phyloP scores from a whole-genome alignment of 805 yeast genomes.

The Wickerhamiella vanderwaltii region DNA sequence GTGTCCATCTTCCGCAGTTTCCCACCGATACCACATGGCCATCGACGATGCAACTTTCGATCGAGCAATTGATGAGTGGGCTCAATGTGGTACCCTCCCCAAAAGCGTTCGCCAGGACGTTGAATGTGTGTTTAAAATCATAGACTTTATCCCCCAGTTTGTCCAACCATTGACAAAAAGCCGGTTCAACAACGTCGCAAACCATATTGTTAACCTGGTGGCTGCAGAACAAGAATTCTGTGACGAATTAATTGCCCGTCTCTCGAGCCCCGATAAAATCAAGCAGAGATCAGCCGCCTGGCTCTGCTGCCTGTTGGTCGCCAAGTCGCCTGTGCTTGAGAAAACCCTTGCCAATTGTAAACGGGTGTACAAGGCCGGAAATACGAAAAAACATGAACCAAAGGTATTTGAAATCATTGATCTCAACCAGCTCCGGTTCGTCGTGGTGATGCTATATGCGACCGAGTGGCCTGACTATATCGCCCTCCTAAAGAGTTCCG shows the following conservation, averaged over 20 bases:
- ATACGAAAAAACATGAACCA: background rate
- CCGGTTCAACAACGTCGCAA: constrained; percentile 1
- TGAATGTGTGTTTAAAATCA: background rate
- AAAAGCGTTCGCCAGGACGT: background rate
- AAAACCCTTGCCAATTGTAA: background rate
- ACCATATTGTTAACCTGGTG: background rate
- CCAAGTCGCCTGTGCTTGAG: background rate
- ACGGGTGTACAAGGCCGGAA: background rate
- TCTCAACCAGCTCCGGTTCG: background rate
- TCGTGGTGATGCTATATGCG: background rate
- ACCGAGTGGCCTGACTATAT: background rate
- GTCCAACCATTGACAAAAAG: background rate
- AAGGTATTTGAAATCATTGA: background rate
- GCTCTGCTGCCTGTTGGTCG: constrained; percentile 4
- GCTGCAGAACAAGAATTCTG: background rate
- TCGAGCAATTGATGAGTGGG: constrained; percentile 4
- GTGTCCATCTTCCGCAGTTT: too few relatives aligned
- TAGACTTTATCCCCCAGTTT: constrained; percentile 3
- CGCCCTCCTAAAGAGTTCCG: background rate
- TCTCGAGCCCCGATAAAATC: background rate
- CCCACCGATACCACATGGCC: too few relatives aligned
- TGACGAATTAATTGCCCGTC: background rate
- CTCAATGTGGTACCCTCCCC: background rate
- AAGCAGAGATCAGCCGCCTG: background rate
- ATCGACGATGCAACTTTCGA: background rate